Conservation (phyloP, 31 red algal genomes). For the Odonthalia washingtoniensis region DNA sequence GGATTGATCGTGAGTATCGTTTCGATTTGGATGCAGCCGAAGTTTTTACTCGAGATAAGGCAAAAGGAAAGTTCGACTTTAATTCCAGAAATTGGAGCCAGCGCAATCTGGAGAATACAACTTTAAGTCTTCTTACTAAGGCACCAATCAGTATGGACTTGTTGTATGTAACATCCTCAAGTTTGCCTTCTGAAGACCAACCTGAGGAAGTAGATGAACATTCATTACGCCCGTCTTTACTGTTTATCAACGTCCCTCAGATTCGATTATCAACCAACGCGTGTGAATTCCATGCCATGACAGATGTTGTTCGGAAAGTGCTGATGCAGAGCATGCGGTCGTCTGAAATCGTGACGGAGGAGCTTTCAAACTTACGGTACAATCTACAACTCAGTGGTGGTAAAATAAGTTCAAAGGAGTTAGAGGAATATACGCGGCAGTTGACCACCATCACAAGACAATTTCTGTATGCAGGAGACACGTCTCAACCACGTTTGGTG, state of each 20-base stretch:
- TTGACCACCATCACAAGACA: conserved; percentile 77
- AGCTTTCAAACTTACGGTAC: conserved; percentile 68
- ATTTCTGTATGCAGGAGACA: conserved; percentile 82
- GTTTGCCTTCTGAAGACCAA: conserved; percentile 22
- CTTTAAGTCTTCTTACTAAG: conserved; percentile 51
- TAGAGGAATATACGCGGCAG: conserved; percentile 63
- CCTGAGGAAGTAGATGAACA: conserved; percentile 67
- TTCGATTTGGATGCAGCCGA: conserved; percentile 74
- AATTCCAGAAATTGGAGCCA: conserved; percentile 39
- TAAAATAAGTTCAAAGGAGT: conserved; percentile 63
- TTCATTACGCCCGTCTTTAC: conserved; percentile 61
- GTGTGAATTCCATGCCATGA: conserved; percentile 70
- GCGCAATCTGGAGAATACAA: not conserved
- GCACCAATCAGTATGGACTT: conserved; percentile 69
- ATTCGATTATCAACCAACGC: conserved; percentile 66
- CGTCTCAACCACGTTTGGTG: conserved; percentile 71
- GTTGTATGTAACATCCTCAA: conserved; percentile 72
- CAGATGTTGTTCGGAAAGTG: conserved; percentile 80
- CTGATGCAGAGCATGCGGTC: conserved; percentile 80
- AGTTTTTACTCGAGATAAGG: conserved; percentile 52
- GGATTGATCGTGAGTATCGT: conserved; percentile 68
- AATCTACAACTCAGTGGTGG: conserved; percentile 76
- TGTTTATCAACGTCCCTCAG: conserved; percentile 77
- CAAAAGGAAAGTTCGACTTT: conserved; percentile 53
- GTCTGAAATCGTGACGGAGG: conserved; percentile 74